phyloP scores from a whole-genome alignment of 1,139 yeast species.

The Scheffersomyces lignicola region DNA sequence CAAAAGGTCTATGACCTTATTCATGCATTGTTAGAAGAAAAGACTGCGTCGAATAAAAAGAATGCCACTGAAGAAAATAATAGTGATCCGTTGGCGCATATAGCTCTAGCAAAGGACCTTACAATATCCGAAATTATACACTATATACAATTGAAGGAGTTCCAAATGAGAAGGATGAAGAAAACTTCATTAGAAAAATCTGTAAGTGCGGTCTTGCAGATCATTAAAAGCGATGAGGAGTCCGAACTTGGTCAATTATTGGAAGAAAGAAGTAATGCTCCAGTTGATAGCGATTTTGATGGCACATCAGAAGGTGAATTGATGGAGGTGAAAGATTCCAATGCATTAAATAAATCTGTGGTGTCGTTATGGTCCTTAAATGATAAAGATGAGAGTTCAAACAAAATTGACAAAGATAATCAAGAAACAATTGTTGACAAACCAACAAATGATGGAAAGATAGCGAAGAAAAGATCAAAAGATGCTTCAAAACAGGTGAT shows the following conservation, averaged over 20 bases:
- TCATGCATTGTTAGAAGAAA: slow-evolving; percentile 51
- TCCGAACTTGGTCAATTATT: slow-evolving; percentile 37
- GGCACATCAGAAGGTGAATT: slow-evolving; percentile 26
- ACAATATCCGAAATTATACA: slow-evolving; percentile 49
- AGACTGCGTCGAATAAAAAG: slow-evolving; percentile 44
- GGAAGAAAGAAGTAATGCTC: slow-evolving; percentile 17
- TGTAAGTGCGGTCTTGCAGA: slow-evolving; percentile 54
- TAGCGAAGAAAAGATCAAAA: slow-evolving; percentile 32
- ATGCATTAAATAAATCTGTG: slow-evolving; percentile 73
- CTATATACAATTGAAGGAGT: slow-evolving; percentile 60
- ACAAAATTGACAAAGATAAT: slow-evolving; percentile 11
- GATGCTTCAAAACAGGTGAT: slow-evolving; percentile 20
- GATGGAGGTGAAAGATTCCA: slow-evolving; percentile 61
- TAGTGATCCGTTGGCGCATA: slow-evolving; percentile 36
- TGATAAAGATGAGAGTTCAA: slow-evolving; percentile 10
- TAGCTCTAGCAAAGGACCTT: slow-evolving; percentile 64
- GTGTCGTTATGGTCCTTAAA: slow-evolving; percentile 63
- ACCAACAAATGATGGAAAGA: too few species aligned
- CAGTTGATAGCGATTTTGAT: slow-evolving; percentile 17
- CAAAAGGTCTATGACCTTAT: slow-evolving; percentile 51
- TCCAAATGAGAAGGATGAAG: slow-evolving; percentile 67
- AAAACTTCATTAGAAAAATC: slow-evolving; percentile 54
- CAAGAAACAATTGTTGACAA: slow-evolving; percentile 14
- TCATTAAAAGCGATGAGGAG: slow-evolving; percentile 42
- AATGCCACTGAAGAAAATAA: slow-evolving; percentile 18